Conservation (phyloP, 2,329 filamentous ascomycete genomes). For the Alternaria burnsii region DNA sequence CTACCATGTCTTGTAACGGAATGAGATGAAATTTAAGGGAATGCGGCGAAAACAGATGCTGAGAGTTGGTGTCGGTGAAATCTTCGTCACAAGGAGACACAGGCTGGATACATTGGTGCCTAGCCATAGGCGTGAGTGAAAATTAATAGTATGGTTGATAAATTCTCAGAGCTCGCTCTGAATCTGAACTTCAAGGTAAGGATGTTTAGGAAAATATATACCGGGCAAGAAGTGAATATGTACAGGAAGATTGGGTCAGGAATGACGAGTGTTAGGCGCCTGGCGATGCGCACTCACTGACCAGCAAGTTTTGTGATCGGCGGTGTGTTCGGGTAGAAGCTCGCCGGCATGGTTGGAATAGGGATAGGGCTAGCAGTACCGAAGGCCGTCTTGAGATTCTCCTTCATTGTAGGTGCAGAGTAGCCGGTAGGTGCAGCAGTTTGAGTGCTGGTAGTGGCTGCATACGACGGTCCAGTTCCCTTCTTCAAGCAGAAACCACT, state of each 20-base stretch:
- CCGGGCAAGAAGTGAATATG: background rate
- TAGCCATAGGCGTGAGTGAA: no score
- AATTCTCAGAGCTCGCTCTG: background rate
- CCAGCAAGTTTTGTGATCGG: constrained; percentile 45
- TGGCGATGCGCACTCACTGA: constrained; percentile 5
- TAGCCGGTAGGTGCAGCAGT: constrained; percentile 51
- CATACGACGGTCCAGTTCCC: constrained; percentile 39
- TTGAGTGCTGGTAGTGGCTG: constrained; percentile 46
- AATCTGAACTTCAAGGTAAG: background rate
- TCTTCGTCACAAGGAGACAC: no score
- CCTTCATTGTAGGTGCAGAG: constrained; percentile 49
- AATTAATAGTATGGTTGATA: background rate
- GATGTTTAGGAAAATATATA: background rate
- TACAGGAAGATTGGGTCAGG: background rate
- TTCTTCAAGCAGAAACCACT: constrained; percentile 57
- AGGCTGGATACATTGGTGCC: no score
- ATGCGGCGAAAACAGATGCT: no score
- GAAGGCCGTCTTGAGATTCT: constrained; percentile 39
- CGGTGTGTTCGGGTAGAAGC: constrained; percentile 51
- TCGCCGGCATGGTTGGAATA: constrained; percentile 53
- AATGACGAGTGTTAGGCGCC: background rate
- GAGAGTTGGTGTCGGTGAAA: no score
- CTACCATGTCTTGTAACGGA: no score
- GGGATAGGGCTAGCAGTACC: constrained; percentile 50
- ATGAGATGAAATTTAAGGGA: no score